A percentile compares a stretch with the other conserved stretches of the same genome.
Evolutionary conservation across 169 alveolate genomes (phyloP).

Genomic region (Plasmodium knowlesi): DNA sequence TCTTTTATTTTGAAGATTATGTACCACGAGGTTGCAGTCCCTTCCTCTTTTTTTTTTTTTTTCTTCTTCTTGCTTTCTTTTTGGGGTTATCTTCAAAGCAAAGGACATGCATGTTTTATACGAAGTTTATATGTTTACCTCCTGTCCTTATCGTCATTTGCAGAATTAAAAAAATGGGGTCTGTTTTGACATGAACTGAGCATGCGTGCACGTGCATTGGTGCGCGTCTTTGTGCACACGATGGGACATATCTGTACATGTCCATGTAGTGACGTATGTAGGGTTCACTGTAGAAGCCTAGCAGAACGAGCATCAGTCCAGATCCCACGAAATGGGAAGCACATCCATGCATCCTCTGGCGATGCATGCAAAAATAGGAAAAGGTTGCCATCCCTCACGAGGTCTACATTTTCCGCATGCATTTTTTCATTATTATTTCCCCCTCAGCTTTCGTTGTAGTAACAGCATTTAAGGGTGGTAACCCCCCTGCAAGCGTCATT

Average conservation of each 20-base stretch:
- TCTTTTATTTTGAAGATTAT: not conserved
- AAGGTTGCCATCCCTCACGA: not conserved
- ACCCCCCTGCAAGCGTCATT: not conserved
- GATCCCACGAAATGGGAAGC: not conserved
- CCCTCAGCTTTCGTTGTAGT: not conserved
- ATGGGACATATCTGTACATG: not conserved
- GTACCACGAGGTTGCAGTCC: not conserved
- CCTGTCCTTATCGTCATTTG: not conserved
- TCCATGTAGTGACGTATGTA: not conserved
- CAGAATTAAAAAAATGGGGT: not conserved
- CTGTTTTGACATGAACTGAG: not conserved
- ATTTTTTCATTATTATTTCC: not conserved
- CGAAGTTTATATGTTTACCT: not conserved
- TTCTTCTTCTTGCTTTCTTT: not conserved
- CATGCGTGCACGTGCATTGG: not conserved
- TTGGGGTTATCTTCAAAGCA: not conserved
- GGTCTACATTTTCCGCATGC: conserved; percentile 41
- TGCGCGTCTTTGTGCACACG: not conserved
- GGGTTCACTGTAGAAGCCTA: not conserved
- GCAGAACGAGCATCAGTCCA: not conserved
- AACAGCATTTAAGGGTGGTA: not conserved
- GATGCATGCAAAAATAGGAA: conserved; percentile 39
- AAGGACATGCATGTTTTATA: not conserved
- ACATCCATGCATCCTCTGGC: not conserved
- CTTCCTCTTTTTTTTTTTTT: not conserved